Evolutionary conservation across 2,329 filamentous ascomycete species (phyloP), one percentile per base, ranked within the genome.

Genomic region (Aureobasidium sp.): DNA sequence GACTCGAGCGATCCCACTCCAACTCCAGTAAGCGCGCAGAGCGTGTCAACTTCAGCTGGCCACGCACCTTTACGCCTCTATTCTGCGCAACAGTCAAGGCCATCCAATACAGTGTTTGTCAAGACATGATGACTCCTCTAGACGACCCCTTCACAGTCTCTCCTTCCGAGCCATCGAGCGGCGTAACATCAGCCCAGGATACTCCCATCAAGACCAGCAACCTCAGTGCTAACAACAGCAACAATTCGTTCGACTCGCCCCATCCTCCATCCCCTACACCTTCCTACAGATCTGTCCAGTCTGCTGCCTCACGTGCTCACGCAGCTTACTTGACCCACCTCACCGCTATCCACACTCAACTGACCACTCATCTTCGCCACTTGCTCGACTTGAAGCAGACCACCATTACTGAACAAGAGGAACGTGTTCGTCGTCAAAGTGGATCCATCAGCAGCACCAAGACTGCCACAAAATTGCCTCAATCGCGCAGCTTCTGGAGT

Each of bases 281-380:
- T 1, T 57, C 30, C 16, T n/a, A 14, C 49, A 61, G 14, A 16
- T 37, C 34, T 11, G 16, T 13, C 11, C 21, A 37, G 11, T 27
- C 37, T 45, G 51, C 67, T 27, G 64, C 64, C 65, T 62, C 55
- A 39, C 42, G 29, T 10, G 39, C 53, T 4, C 41, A 57, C 1
- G n/a, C 54, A 48, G 32, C 54, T 14, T 58, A 48, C 25, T 3
- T 14, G 3, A 62, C 64, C 3, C 68, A 72, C 42, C 45, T 71
- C 13, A 27, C 48, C 11, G 67, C 65, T 16, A 64, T 72, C 61
- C 64, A 61, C 64, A 69, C 57, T 63, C 76, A 67, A 68, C 67
- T 67, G 63, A 57, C 21, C 70, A 63, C 55, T 74, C 76, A 67
- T 72, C 72, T 65, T 68, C 69, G 49, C 57, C 69, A 64, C 61